Base-by-base conservation (phyloP, 495 filamentous ascomycete species). In the Aspergillus sparsus region DNA sequence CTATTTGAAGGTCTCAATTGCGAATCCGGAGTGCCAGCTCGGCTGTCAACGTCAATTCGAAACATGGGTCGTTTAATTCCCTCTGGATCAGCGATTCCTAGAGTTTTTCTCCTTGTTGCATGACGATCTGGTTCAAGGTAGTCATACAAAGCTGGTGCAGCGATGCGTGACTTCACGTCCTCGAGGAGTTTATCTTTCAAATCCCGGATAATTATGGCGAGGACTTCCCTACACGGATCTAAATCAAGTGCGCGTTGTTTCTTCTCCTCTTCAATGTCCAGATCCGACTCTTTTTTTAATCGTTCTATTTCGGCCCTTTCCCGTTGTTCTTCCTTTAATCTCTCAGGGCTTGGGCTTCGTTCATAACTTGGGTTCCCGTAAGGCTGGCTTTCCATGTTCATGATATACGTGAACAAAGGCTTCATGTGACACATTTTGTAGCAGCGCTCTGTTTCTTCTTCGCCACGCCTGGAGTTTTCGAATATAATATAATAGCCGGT, bases 401-500 rank as follows among this genome's bases (percentile, higher is more conserved):
- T 91, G 53, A 82, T 85, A 68, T 97, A 98, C 6, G 85, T 97
- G 78, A 99, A 98, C 47, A 99, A 82, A 1, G 85, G 80, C 31
- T 85, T 84, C 69, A 87, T 86, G 70, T 96, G 83, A 56, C 87
- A 89, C 37, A 84, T 77, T 53, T 83, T 78, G 64, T 82, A 90
- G 71, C 93, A 97, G 45, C 86, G 82, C 36, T 87, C 84, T 10
- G 90, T 87, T 70, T 97, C 91, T 49, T 87, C 78, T 58, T 93
- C 86, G 16, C 95, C 95, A 37, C 82, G 73, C 34, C 81, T 78
- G 12, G 83, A 88, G 63, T 91, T 88, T 49, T 88, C 85, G 65
- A 98, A 99, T 34, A 90, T 80, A 63, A 98, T 86, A 70, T 91
- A 98, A 74, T 97, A 99, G 0, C 94, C 94, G 8, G 84, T 87